Base-by-base conservation (phyloP, 768 basidiomycete species). In the Trametes cubensis region DNA sequence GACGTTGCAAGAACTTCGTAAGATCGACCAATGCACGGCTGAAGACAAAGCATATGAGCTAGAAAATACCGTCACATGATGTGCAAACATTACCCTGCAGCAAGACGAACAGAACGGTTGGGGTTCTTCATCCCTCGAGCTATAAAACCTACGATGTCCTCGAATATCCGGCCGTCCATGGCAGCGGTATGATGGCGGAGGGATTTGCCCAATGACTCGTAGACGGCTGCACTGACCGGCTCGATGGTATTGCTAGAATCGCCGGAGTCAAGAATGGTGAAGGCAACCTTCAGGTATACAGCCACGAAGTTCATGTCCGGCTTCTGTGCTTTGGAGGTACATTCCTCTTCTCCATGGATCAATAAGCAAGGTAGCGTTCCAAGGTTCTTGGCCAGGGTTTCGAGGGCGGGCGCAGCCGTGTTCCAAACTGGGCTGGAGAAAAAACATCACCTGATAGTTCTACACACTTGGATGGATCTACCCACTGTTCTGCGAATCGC, bases 61-160 rank as follows among this genome's bases (percentile, higher is more conserved):
- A 14, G 8, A 44, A 8, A 28, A 26, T 11, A 38, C n/a, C 3
- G 44, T 40, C 14, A 6, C 11, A n/a, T 3, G 21, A 6, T 5
- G 26, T 6, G 28, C 13, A 23, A 23, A 38, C 49, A 83, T 66
- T 72, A 92, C 90, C 90, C 91, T 54, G 90, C 87, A 63, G 79
- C 76, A 17, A 92, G 70, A 40, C 90, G 81, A 21, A 86, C 83
- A 44, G 78, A 80, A 58, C 90, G 79, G 63, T 88, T 81, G 41
- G 69, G 72, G 64, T 88, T 82, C 11, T 69, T 75, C 62, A 89
- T 71, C 3, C 85, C 87, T 21, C 73, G 73, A 53, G 80, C 76
- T 8, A 85, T 69, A 6, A 84, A 65, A 25, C 81, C 72, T 7
- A 72, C 61, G 3, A 76, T 64, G 34, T 73, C 63, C 4, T 75